phyloP scores from a whole-genome alignment of 208 protist species.

The Trypanosoma scelopori region DNA sequence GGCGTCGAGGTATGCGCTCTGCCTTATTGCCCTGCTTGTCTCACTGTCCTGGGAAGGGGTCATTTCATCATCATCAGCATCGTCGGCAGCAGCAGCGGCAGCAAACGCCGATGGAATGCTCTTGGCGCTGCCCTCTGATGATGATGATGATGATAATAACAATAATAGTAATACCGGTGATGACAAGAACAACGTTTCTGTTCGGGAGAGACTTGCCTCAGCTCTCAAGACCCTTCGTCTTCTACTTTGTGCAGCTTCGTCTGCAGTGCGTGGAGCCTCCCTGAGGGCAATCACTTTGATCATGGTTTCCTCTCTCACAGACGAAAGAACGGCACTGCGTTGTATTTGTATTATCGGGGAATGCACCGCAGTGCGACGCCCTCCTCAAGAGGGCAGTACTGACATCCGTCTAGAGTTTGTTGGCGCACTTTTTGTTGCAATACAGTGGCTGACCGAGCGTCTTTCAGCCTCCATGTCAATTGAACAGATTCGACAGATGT shows the following conservation, averaged over 20 bases:
- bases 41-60: slow-evolving; percentile 13
- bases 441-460: slow-evolving; percentile 56
- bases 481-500: slow-evolving; percentile 53
- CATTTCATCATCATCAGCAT: background rate
- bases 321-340: slow-evolving; percentile 29
- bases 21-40: slow-evolving; percentile 25
- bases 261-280: slow-evolving; percentile 62
- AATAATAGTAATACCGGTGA: background rate
- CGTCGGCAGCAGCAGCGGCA: background rate
- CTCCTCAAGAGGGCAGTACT: slow-evolving; percentile 49
- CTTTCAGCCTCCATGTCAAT: slow-evolving; percentile 44
- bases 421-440: slow-evolving; percentile 42
- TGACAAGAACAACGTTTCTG: background rate
- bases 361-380: slow-evolving; percentile 24
- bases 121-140: no score
- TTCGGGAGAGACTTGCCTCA: slow-evolving; percentile 28
- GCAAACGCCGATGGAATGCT: background rate
- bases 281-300: slow-evolving; percentile 60
- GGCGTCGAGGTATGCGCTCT: slow-evolving; percentile 15
- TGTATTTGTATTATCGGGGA: slow-evolving; percentile 46
- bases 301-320: slow-evolving; percentile 39
- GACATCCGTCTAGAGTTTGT: slow-evolving; percentile 63
- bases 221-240: slow-evolving; percentile 34
- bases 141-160: no score
- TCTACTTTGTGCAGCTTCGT: slow-evolving; percentile 40